These are phyloP conservation scores for Suillus variegatus DNA, from an alignment of 768 basidiomycete genomes.

Conservation along the genomic window DNA sequence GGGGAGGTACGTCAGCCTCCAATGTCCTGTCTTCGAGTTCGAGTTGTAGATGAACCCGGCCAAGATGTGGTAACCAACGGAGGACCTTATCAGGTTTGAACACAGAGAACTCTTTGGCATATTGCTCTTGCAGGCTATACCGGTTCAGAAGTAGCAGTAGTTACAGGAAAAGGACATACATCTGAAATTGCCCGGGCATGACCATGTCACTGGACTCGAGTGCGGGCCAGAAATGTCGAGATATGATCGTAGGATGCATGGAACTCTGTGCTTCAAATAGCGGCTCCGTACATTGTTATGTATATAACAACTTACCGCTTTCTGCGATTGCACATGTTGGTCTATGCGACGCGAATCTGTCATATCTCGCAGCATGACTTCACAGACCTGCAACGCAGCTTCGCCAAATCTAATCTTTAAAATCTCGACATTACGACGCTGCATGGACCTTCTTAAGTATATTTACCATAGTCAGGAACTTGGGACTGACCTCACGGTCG, in stretches of 20 bases:
- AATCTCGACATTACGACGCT: constrained; percentile 93
- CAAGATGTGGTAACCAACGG: constrained; percentile 87
- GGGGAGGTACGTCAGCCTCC: constrained; percentile 73
- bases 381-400: constrained; percentile 88
- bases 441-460: constrained; percentile 13
- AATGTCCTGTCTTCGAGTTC: constrained; percentile 81
- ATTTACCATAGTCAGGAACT: background rate
- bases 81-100: constrained; percentile 94
- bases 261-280: constrained; percentile 47
- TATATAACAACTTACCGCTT: constrained; percentile 45
- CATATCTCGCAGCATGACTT: constrained; percentile 98
- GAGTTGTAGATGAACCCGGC: constrained; percentile 78
- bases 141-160: constrained; percentile 9
- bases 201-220: constrained; percentile 70
- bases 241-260: constrained; percentile 89
- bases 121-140: constrained; percentile 69
- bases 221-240: constrained; percentile 93
- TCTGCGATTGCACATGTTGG: constrained; percentile 80
- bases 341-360: constrained; percentile 91
- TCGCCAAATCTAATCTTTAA: constrained; percentile 97
- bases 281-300: background rate
- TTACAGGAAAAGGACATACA: constrained; percentile 45
- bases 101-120: constrained; percentile 72
- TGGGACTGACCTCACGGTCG: constrained; percentile 56
- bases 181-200: constrained; percentile 85